Base-by-base conservation (phyloP, 768 basidiomycete genomes). In the Boletus speciosus region DNA sequence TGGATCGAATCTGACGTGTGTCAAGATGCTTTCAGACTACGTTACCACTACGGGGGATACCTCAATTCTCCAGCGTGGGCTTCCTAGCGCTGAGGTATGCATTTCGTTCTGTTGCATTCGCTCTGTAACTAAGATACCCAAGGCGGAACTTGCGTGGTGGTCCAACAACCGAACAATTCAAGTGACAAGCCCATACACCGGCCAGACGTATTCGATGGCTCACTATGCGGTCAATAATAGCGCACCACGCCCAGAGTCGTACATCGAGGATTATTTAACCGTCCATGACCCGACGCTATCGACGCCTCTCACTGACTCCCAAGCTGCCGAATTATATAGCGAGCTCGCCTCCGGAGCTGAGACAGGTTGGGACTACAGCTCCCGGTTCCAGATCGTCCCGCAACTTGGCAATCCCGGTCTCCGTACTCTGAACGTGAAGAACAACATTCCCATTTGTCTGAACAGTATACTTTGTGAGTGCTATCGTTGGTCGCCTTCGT, bases 341-440 rank as follows among this genome's bases (percentile, higher is more conserved):
- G 90, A 97, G 65, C 80, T 98, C 21, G 95, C 95, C 0, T 82
- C 80, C 50, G 93, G 91, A 35, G 95, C 93, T 1, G 95, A 98
- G 73, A 82, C 81, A 11, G 92, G 89, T 56, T 69, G 62, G 71
- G 61, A 64, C 40, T 66, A 58, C 52, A 80, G 79, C 34, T 71
- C 77, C 31, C 72, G 83, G 8, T 85, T 80, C n/a, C 51, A 71
- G 44, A 39, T 61, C 10, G 60, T 69, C 1, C 64, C 67, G 6
- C 71, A 75, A 41, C 60, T 66, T 41, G 73, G 72, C 6, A 80
- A 74, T 36, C 78, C 81, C 10, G 82, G 84, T 3, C 73, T 96
- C 40, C 78, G 87, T 15, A 80, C 82, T 14, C 71, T 95, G 55
- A 88, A 93, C 61, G 78, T 93, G 40, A 78, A 79, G 61, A 82